phyloP scores from a whole-genome alignment of 805 yeast genomes.

The Yamadazyma ubonensis region DNA sequence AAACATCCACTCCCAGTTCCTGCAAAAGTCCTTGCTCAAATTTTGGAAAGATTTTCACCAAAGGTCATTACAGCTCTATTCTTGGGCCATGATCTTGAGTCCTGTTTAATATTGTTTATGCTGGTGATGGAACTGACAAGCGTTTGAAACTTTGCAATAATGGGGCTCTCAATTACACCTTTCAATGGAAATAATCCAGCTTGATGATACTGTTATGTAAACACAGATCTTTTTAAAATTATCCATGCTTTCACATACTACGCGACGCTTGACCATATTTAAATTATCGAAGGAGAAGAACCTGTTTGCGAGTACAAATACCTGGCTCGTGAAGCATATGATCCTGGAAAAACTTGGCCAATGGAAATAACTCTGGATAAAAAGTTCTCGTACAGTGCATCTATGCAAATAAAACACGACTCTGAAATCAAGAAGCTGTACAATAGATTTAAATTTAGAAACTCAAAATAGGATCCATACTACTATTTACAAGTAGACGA shows the following conservation, averaged over 20 bases:
- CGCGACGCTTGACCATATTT: slow-evolving; percentile 57
- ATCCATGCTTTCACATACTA: slow-evolving; percentile 60
- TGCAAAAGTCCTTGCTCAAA: slow-evolving; percentile 51
- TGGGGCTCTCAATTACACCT: slow-evolving; percentile 67
- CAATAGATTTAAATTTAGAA: slow-evolving; percentile 48
- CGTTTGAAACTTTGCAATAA: slow-evolving; percentile 51
- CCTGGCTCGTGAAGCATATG: slow-evolving; percentile 61
- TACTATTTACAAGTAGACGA: slow-evolving; percentile 1
- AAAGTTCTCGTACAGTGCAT: slow-evolving; percentile 51
- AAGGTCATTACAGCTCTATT: slow-evolving; percentile 65
- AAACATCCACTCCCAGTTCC: slow-evolving; percentile 61
- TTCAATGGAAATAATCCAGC: slow-evolving; percentile 59
- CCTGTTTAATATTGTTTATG: slow-evolving; percentile 60
- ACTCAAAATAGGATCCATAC: slow-evolving; percentile 33
- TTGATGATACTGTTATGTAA: slow-evolving; percentile 72
- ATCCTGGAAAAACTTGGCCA: slow-evolving; percentile 58
- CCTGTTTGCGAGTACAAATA: slow-evolving; percentile 65
- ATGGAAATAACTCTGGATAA: slow-evolving; percentile 56
- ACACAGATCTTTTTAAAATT: slow-evolving; percentile 55
- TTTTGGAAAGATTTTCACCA: slow-evolving; percentile 66
- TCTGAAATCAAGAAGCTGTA: slow-evolving; percentile 48
- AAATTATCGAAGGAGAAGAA: slow-evolving; percentile 50
- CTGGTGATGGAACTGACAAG: slow-evolving; percentile 40
- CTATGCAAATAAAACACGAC: slow-evolving; percentile 38
- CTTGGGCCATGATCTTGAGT: slow-evolving; percentile 68